Evolutionary conservation across 352 stramenopile genomes (phyloP).

Genomic region (Thraustotheca clavata): DNA sequence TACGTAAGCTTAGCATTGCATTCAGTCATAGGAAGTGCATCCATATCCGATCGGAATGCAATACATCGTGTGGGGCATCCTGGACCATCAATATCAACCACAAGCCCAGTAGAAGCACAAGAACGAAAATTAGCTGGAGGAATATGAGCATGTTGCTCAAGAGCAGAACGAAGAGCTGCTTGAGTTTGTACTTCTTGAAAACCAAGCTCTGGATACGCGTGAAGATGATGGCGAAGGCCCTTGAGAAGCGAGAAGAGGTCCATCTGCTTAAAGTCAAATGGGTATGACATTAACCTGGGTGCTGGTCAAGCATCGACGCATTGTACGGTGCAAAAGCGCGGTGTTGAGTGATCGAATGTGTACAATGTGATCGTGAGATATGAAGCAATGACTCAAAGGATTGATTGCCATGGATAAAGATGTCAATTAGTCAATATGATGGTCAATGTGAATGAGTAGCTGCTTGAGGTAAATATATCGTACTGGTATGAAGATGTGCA

Average conservation of each 20-base stretch:
- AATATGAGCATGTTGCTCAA: conserved; percentile 75
- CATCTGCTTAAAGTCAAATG: too few relatives aligned
- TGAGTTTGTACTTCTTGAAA: conserved; percentile 87
- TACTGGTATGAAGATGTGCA: too few relatives aligned
- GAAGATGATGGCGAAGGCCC: conserved; percentile 75
- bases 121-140: conserved; percentile 54
- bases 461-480: too few relatives aligned
- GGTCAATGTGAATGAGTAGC: too few relatives aligned
- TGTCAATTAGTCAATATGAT: too few relatives aligned
- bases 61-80: conserved; percentile 75
- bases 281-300: too few relatives aligned
- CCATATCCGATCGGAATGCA: conserved; percentile 93
- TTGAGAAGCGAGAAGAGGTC: conserved; percentile 35
- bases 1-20: conserved; percentile 71
- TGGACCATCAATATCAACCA: conserved; percentile 81
- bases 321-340: too few relatives aligned
- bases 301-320: too few relatives aligned
- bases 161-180: conserved; percentile 70
- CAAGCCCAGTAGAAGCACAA: conserved; percentile 82
- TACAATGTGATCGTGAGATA: too few relatives aligned
- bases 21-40: conserved; percentile 89
- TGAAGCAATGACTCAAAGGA: too few relatives aligned
- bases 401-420: too few relatives aligned
- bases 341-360: too few relatives aligned
- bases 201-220: conserved; percentile 87